Conservation (phyloP, 305 asterid genomes). For the Fraxinus platypoda region DNA sequence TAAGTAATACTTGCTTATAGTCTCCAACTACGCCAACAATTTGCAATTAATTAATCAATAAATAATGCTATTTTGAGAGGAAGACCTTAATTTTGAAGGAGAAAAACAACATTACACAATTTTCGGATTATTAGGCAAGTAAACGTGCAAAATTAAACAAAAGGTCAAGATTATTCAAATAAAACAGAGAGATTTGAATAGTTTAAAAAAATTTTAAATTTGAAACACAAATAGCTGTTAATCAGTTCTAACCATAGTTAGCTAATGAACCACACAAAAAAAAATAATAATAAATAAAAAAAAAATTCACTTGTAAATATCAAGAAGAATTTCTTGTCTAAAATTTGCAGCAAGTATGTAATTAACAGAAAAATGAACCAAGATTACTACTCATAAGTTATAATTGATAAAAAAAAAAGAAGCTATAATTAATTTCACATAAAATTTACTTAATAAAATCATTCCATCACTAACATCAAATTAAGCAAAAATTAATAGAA, state of each 20-base stretch:
- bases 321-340: neutral
- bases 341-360: neutral
- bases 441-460: neutral
- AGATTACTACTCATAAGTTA: neutral
- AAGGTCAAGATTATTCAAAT: neutral
- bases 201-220: no score
- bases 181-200: neutral
- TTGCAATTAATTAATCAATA: neutral
- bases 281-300: no score
- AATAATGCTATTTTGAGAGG: neutral
- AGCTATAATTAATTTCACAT: constrained; percentile 9
- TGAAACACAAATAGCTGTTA: neutral
- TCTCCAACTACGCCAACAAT: neutral
- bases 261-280: constrained; percentile 5
- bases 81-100: neutral
- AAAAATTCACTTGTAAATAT: neutral
- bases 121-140: neutral
- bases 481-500: neutral
- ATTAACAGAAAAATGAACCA: neutral
- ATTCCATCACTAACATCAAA: neutral
- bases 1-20: neutral
- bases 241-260: constrained; percentile 22
- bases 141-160: neutral
- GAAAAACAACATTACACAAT: neutral
- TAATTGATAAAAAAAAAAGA: no score